A percentile compares a stretch with the other conserved stretches of the same genome.
These are phyloP conservation scores for Cladophialophora psammophila DNA, from an alignment of 2,329 filamentous ascomycete species.

Conservation along the genomic window DNA sequence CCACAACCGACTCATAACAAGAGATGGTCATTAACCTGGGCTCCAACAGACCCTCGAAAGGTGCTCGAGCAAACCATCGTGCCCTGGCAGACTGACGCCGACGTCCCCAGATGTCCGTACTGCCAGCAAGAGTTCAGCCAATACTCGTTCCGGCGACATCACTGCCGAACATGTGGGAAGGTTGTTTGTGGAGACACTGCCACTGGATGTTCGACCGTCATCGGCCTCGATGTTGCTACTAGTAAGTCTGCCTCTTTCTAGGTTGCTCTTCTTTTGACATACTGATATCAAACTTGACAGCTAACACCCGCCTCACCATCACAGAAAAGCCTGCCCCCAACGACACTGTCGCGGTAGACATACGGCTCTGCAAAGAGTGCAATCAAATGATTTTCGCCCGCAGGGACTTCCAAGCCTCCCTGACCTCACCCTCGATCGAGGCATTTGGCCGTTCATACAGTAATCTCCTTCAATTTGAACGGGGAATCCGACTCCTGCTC, in stretches of 20 bases:
- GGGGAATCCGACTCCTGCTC: conserved; percentile 80
- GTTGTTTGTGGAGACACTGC: conserved; percentile 89
- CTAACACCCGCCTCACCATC: conserved; percentile 31
- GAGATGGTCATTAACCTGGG: conserved; percentile 62
- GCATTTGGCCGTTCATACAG: conserved; percentile 70
- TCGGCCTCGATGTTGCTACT: conserved; percentile 78
- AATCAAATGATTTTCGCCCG: conserved; percentile 74
- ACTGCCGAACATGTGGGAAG: conserved; percentile 90
- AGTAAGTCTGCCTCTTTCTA: conserved; percentile 54
- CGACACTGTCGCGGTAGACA: conserved; percentile 71
- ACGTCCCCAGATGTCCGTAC: conserved; percentile 83
- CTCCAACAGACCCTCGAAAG: conserved; percentile 77
- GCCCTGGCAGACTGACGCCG: conserved; percentile 90
- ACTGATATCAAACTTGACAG: conserved; percentile 36
- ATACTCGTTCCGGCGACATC: conserved; percentile 91
- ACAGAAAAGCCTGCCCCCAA: conserved; percentile 44
- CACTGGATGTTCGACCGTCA: conserved; percentile 83
- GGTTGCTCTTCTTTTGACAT: conserved; percentile 20
- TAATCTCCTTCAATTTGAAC: conserved; percentile 84
- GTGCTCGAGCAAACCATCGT: conserved; percentile 89
- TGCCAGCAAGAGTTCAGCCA: conserved; percentile 95
- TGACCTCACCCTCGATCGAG: conserved; percentile 70
- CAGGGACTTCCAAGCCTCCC: conserved; percentile 77
- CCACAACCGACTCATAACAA: conserved; percentile 58
- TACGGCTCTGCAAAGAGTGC: conserved; percentile 93